phyloP scores from a whole-genome alignment of 352 stramenopile genomes.

The Elongisporangium anandrum region DNA sequence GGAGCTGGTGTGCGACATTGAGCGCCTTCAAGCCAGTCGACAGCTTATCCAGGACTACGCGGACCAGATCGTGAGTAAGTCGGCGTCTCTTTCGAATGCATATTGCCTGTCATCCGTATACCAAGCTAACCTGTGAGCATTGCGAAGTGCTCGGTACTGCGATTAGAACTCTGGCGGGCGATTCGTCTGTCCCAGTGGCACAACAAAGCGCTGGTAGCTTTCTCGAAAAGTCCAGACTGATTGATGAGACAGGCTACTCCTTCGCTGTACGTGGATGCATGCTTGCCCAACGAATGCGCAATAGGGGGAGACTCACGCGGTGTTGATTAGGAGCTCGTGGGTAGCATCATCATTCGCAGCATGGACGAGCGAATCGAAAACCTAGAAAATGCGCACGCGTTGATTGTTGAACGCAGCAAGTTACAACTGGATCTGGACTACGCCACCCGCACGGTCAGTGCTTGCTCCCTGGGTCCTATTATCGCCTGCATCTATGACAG shows the following conservation, averaged over 20 bases:
- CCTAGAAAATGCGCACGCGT: slow-evolving; percentile 24
- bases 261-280: not conserved
- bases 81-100: no score
- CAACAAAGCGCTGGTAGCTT: not conserved
- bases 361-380: slow-evolving; percentile 39
- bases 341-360: slow-evolving; percentile 21
- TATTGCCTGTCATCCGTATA: no score
- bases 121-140: not conserved
- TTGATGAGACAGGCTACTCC: not conserved
- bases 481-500: not conserved
- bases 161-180: not conserved
- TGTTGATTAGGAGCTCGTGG: slow-evolving; percentile 32
- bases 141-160: not conserved
- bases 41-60: slow-evolving; percentile 37
- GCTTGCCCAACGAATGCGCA: not conserved
- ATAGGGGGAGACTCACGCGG: not conserved
- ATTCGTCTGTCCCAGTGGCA: not conserved
- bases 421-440: slow-evolving; percentile 71
- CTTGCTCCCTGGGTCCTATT: not conserved
- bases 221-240: not conserved
- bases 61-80: slow-evolving; percentile 46
- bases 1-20: slow-evolving; percentile 33
- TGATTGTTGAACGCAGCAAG: slow-evolving; percentile 42
- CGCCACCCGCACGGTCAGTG: slow-evolving; percentile 48
- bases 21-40: slow-evolving; percentile 35